A percentile compares a stretch with the other conserved stretches of the same genome.
phyloP scores from a whole-genome alignment of 129 eudicot species.

The Heracleum sosnowskyi region DNA sequence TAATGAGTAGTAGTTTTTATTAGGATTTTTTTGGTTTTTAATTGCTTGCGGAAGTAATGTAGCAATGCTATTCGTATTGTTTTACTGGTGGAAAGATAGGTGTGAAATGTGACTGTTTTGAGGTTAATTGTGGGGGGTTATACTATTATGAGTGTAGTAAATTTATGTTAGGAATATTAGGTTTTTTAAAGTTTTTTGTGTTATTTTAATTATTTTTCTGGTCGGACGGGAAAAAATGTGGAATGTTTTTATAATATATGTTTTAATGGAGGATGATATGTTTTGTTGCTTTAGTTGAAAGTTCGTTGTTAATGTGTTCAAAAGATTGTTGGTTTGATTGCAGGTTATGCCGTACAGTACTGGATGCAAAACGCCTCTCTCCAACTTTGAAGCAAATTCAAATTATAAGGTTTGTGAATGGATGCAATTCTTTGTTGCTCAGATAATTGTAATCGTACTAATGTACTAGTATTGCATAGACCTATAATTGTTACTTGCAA shows the following conservation, averaged over 20 bases:
- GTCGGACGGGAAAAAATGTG: not conserved
- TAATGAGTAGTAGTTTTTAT: too few relatives aligned
- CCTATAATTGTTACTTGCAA: too few relatives aligned
- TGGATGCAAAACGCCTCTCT: conserved; percentile 72
- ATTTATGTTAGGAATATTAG: too few relatives aligned
- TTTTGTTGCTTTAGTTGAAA: not conserved
- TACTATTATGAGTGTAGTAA: too few relatives aligned
- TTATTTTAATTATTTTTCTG: not conserved
- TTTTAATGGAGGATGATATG: not conserved
- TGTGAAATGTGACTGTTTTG: not conserved
- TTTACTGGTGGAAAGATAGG: not conserved
- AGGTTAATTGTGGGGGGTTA: not conserved
- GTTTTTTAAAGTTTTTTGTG: too few relatives aligned
- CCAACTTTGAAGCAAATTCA: conserved; percentile 65
- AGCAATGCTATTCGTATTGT: not conserved
- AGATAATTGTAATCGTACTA: not conserved
- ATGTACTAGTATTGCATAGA: not conserved
- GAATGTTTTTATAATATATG: not conserved
- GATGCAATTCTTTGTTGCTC: not conserved
- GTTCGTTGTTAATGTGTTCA: not conserved
- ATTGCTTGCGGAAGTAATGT: not conserved
- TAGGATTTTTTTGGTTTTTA: not conserved
- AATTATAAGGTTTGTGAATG: conserved; percentile 46
- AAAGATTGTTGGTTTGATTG: not conserved
- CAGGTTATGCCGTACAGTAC: conserved; percentile 92